Base-by-base conservation (phyloP, 225 moss, liverwort and hornwort species). In the Straminergon stramineum region DNA sequence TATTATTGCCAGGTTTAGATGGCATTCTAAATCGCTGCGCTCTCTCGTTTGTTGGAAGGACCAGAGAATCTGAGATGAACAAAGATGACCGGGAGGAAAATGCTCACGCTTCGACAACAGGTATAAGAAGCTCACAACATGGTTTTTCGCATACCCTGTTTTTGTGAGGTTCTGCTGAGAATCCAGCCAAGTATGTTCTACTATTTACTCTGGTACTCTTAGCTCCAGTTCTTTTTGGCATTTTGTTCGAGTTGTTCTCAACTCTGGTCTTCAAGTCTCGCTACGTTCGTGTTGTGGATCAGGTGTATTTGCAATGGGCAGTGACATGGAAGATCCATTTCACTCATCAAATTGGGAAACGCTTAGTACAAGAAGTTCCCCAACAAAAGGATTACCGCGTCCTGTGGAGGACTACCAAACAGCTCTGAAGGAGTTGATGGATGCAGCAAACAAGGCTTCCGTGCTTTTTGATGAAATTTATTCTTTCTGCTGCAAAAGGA, bases 361-460 rank as follows among this genome's bases (percentile, higher is more conserved):
- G 57, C 84, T 90, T 19, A 65, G 71, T 85, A 78, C 87, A 89
- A 89, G 83, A 74, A 90, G 83, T 68, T 84, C 90, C 51, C 74
- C 66, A 65, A 84, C 86, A 16, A 61, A 66, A 87, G 89, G 88
- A 76, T 89, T 93, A 66, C 90, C 91, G 28, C 93, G 93, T 82
- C 92, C 95, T 60, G 86, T 92, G 81, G 95, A 96, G 85, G 93
- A 93, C 6, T 96, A 96, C 86, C 92, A 93, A 79, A 90, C 51
- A 74, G 94, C 92, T 65, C 88, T 96, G 82, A 94, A 93, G 88
- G 96, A 96, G 74, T 87, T 96, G 62, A 79, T 86, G 88, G 93
- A 94, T 85, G 94, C 95, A 84, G 94, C 94, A 79, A 93, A 89
- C 84, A 95, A 91, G 85, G 94, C 94, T 61, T 92, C 94, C 53